These are phyloP conservation scores for Moesziomyces sp. DNA, from an alignment of 1,284 basidiomycete genomes.

Conservation along the genomic window DNA sequence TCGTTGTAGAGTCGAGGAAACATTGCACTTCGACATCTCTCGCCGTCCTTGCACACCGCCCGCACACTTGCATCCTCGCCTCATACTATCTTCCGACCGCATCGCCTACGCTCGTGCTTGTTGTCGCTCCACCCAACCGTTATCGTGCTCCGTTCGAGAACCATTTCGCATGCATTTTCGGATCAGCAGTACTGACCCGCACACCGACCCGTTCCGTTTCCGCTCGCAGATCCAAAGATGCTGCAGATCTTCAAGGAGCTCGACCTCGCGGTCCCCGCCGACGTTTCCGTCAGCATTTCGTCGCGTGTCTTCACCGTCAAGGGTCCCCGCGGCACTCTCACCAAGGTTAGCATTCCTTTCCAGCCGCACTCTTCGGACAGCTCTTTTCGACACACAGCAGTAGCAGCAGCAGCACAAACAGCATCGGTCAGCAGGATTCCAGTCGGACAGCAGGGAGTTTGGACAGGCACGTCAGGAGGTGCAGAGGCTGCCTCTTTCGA, in stretches of 20 bases:
- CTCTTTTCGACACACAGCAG: slow-evolving; percentile 4
- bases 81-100: background rate
- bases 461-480: too few relatives aligned
- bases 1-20: too few relatives aligned
- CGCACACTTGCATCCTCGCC: background rate
- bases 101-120: slow-evolving; percentile 7
- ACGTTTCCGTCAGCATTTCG: slow-evolving; percentile 60
- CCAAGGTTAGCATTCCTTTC: slow-evolving; percentile 61
- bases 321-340: slow-evolving; percentile 66
- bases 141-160: background rate
- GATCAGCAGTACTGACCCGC: slow-evolving; percentile 2
- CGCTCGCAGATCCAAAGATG: slow-evolving; percentile 55
- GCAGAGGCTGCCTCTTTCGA: too few relatives aligned
- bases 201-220: background rate
- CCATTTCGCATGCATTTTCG: background rate
- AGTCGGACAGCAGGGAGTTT: too few relatives aligned
- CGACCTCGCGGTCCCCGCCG: slow-evolving; percentile 64
- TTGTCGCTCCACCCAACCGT: background rate
- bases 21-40: too few relatives aligned
- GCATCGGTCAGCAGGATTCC: background rate
- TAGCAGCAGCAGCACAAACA: slow-evolving; percentile 2
- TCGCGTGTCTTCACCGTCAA: slow-evolving; percentile 66
- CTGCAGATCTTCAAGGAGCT: slow-evolving; percentile 68
- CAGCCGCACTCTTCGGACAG: background rate
- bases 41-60: background rate